Evolutionary conservation across 1,284 basidiomycete genomes (phyloP), one percentile per base, ranked within the genome.

Genomic region (Sanguinoderma infundibulare): DNA sequence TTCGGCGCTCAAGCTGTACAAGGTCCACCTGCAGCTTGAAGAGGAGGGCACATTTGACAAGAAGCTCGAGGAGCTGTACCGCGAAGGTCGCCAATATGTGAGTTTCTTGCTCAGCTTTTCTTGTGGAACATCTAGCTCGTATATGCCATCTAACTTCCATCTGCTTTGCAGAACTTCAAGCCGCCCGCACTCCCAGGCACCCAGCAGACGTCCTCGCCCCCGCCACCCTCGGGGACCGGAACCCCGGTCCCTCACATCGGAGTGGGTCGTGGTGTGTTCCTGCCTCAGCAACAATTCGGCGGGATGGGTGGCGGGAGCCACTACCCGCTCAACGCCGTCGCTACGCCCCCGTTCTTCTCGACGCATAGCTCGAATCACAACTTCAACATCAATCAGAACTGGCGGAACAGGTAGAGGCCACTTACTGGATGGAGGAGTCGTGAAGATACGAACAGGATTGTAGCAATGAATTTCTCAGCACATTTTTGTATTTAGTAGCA

Each of bases 1-100:
- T 20, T 94, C 94, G 9, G 96, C 97, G 0, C 78, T 98, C 53
- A 83, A 90, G 64, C 79, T 99, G 35, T 99, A 94, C 78, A 91
- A 95, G 72, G 85, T 91, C 30, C 96, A 93, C 73, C 85, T 90
- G 40, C 79, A 87, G 36, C 90, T 96, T 59, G 90, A 96, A 73
- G 85, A 83, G 36, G 84, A 90, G 55, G 90, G 89, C 1, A 75
- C 86, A 5, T 95, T 98, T 76, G 94, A 98, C 69, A 87, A 92
- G 62, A 94, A 95, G 67, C 81, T 99, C 67, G 96, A 98, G 7
- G 87, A 91, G 65, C 73, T 93, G 7, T 94, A 93, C 67, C 83
- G 84, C 46, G 87, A 90, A 70, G 91, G 91, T 1, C 80, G 83
- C 55, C 84, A 87, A 83, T 82, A 86, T 66, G 91, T 92, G 66